A percentile compares a stretch with the other conserved stretches of the same genome.
Conservation (phyloP, 495 filamentous ascomycete genomes). For the Ramalina peruviana region DNA sequence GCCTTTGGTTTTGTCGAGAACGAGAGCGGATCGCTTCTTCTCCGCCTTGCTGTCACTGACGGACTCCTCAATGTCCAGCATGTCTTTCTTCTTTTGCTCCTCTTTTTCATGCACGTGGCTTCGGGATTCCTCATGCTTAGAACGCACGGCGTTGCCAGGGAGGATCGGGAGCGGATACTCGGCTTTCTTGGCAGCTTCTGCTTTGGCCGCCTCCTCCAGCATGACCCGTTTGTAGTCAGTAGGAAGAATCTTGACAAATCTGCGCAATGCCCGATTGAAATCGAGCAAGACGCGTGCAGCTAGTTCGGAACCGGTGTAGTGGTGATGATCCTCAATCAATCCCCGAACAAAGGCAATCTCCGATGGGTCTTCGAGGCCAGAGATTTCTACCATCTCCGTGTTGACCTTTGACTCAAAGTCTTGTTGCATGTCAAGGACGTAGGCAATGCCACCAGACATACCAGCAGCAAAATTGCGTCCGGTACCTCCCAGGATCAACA, state of each 20-base stretch:
- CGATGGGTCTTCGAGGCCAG: constrained; percentile 69
- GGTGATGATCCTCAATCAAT: constrained; percentile 94
- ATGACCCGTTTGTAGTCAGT: constrained; percentile 97
- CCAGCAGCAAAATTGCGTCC: constrained; percentile 99
- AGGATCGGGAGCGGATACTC: constrained; percentile 75
- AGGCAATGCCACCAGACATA: constrained; percentile 99
- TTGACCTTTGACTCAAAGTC: constrained; percentile 95
- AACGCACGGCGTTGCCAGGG: constrained; percentile 29
- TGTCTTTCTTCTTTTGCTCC: constrained; percentile 57
- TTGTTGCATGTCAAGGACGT: constrained; percentile 81
- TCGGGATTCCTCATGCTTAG: constrained; percentile 39
- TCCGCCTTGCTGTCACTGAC: constrained; percentile 71
- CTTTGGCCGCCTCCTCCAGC: constrained; percentile 71
- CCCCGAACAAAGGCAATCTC: constrained; percentile 93
- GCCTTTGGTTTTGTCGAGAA: constrained; percentile 92
- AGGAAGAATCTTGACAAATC: constrained; percentile 90
- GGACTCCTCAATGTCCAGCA: constrained; percentile 92
- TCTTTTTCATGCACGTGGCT: constrained; percentile 45
- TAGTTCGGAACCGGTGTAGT: constrained; percentile 96
- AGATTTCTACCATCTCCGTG: constrained; percentile 95
- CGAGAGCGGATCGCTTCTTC: constrained; percentile 86
- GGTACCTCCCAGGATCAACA: constrained; percentile 77
- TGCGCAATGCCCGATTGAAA: constrained; percentile 82
- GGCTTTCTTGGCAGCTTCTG: constrained; percentile 67
- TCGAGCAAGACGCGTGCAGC: constrained; percentile 94